A percentile compares a stretch with the other conserved stretches of the same genome.
Conservation (phyloP, 768 basidiomycete genomes). For the Kwoniella europaea region DNA sequence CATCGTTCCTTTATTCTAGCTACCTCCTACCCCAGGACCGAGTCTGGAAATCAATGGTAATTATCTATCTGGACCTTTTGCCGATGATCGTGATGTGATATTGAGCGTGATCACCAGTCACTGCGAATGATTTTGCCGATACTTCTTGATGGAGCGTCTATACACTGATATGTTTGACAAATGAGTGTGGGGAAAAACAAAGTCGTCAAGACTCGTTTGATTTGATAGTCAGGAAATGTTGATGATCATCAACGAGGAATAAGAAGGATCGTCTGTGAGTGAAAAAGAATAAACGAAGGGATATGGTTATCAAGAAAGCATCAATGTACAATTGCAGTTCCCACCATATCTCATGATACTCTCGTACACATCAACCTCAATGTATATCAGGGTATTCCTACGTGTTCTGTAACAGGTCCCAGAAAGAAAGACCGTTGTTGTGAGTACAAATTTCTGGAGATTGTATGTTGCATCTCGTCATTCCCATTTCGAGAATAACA, state of each 20-base stretch:
- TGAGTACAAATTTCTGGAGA: background rate
- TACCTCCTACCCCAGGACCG: background rate
- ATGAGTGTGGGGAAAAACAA: background rate
- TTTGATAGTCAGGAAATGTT: background rate
- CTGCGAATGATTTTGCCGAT: background rate
- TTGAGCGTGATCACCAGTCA: background rate
- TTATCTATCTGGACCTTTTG: background rate
- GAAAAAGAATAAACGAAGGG: background rate
- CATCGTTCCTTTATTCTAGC: background rate
- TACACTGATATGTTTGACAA: background rate
- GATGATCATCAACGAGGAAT: background rate
- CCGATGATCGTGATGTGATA: background rate
- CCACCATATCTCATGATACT: background rate
- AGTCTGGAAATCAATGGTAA: constrained; percentile 7
- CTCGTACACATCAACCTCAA: background rate
- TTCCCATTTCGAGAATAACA: too few species aligned
- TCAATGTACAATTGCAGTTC: background rate
- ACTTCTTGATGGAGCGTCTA: background rate
- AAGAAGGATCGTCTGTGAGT: background rate
- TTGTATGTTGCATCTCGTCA: background rate
- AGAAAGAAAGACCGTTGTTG: background rate
- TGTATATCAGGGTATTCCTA: background rate
- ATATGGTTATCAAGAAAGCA: background rate
- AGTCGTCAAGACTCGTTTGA: background rate
- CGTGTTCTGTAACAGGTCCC: background rate